phyloP scores from a whole-genome alignment of 179 eudicot genomes.

The Corrigiola litoralis region DNA sequence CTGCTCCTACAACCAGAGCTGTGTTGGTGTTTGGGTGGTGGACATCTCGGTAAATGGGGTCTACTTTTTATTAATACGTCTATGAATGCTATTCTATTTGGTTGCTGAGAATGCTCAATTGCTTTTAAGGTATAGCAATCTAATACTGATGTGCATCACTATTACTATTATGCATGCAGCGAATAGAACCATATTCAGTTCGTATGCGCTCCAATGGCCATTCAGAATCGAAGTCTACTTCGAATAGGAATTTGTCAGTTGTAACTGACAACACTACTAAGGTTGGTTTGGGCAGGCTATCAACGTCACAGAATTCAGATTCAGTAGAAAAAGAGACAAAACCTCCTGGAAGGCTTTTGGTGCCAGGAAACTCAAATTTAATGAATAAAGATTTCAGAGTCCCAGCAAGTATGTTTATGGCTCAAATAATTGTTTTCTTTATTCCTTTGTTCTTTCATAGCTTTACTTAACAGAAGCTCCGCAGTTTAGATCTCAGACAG shows the following conservation, averaged over 20 bases:
- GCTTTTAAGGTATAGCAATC: conserved; percentile 4
- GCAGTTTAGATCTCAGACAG: background rate
- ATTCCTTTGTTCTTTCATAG: background rate
- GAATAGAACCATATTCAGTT: conserved; percentile 76
- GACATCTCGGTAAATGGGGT: conserved; percentile 70
- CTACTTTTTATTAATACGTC: background rate
- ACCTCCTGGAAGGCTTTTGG: conserved; percentile 55
- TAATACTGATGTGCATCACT: conserved; percentile 16
- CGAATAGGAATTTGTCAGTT: conserved; percentile 45
- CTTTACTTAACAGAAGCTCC: background rate
- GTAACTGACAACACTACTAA: conserved; percentile 56
- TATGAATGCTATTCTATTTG: background rate
- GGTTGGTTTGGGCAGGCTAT: conserved; percentile 56
- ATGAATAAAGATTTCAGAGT: conserved; percentile 60
- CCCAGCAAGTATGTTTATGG: conserved; percentile 51
- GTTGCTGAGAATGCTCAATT: background rate
- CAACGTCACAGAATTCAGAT: conserved; percentile 67
- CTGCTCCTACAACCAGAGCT: conserved; percentile 94
- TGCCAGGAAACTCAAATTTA: conserved; percentile 50
- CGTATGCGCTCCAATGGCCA: conserved; percentile 51
- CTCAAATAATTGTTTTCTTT: background rate
- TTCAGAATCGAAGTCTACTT: conserved; percentile 48
- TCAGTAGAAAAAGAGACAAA: conserved; percentile 58
- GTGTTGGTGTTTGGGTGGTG: conserved; percentile 99
- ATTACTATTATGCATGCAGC: conserved; percentile 38